A percentile compares a stretch with the other conserved stretches of the same genome.
These are phyloP conservation scores for Geoglossum cookeanum DNA, from an alignment of 2,329 filamentous ascomycete genomes.

Conservation along the genomic window DNA sequence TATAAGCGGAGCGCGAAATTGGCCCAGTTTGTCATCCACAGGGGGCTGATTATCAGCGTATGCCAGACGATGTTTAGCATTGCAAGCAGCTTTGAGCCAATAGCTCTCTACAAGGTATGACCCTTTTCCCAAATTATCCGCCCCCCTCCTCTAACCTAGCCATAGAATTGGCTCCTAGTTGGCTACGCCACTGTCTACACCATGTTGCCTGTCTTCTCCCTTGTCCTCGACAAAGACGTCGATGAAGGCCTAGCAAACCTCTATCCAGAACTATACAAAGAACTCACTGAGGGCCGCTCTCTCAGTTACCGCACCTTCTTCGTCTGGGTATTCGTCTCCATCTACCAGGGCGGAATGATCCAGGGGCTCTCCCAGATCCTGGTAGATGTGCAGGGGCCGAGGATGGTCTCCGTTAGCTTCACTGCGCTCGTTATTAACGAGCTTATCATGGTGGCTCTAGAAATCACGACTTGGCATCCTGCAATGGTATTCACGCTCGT, in stretches of 20 bases:
- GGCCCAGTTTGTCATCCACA: conserved; percentile 94
- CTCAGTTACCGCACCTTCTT: conserved; percentile 91
- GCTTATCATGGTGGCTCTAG: conserved; percentile 88
- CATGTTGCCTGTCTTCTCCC: conserved; percentile 75
- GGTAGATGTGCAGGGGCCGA: conserved; percentile 48
- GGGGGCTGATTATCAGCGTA: conserved; percentile 83
- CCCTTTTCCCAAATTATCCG: not conserved
- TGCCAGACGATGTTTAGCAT: conserved; percentile 98
- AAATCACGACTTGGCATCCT: conserved; percentile 93
- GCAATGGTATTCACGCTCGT: conserved; percentile 74
- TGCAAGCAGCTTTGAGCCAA: conserved; percentile 77
- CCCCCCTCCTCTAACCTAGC: not conserved
- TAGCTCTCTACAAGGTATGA: conserved; percentile 64
- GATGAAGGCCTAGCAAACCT: conserved; percentile 85
- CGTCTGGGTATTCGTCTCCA: conserved; percentile 82
- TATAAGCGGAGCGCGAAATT: conserved; percentile 94
- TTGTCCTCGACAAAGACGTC: conserved; percentile 88
- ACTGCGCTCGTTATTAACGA: conserved; percentile 87
- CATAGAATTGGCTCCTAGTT: conserved; percentile 77
- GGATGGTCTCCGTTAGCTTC: conserved; percentile 81
- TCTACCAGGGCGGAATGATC: conserved; percentile 91
- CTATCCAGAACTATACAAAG: conserved; percentile 94
- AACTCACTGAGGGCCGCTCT: conserved; percentile 73
- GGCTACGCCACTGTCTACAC: conserved; percentile 96
- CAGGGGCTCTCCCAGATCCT: conserved; percentile 86